Evolutionary conservation across 352 stramenopile genomes (phyloP).

Genomic region (Pythium vanterpoolii): DNA sequence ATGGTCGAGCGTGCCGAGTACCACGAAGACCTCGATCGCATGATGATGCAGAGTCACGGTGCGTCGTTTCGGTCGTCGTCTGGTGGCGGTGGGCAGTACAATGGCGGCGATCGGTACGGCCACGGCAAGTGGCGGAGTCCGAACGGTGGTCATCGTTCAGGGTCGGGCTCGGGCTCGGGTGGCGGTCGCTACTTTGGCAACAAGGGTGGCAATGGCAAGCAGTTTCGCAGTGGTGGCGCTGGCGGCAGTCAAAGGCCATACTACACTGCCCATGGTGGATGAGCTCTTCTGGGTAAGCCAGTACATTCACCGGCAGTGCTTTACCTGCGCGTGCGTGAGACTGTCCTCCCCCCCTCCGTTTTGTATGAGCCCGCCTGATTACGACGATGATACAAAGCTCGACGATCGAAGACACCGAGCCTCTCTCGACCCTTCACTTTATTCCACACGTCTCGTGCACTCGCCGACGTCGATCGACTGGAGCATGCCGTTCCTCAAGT

Average conservation of each 20-base stretch:
- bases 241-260: constrained; percentile 15
- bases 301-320: too few species aligned
- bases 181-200: constrained; percentile 17
- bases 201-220: constrained; percentile 12
- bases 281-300: background rate
- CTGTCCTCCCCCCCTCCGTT: too few species aligned
- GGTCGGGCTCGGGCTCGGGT: constrained; percentile 3
- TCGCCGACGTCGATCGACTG: too few species aligned
- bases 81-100: constrained; percentile 14
- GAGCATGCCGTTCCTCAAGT: too few species aligned
- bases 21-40: constrained; percentile 58
- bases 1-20: constrained; percentile 54
- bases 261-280: constrained; percentile 24
- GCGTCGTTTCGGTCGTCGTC: constrained; percentile 16
- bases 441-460: too few species aligned
- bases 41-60: constrained; percentile 30
- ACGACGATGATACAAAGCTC: too few species aligned
- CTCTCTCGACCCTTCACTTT: too few species aligned
- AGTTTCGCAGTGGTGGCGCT: constrained; percentile 4
- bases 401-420: too few species aligned
- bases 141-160: constrained; percentile 18
- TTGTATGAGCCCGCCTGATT: too few species aligned
- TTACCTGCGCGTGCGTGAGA: too few species aligned
- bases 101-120: constrained; percentile 19
- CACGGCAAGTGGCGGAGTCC: constrained; percentile 48